Evolutionary conservation across 805 yeast species (phyloP).

Genomic region (Candida verbasci): DNA sequence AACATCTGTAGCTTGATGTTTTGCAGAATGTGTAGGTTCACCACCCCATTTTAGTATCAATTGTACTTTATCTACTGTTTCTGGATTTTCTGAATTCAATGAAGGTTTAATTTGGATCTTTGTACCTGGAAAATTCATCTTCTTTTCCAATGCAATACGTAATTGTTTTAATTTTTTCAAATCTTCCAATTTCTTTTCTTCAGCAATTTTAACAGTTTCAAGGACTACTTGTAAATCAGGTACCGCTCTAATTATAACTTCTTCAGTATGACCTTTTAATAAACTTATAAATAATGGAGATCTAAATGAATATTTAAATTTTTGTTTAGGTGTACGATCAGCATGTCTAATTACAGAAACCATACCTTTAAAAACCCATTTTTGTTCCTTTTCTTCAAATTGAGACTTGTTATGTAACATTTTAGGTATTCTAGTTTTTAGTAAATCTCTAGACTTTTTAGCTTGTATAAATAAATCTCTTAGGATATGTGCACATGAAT

Average conservation of each 20-base stretch:
- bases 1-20: conserved; percentile 88
- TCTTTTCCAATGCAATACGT: conserved; percentile 80
- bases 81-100: conserved; percentile 50
- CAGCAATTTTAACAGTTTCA: conserved; percentile 78
- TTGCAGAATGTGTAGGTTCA: conserved; percentile 97
- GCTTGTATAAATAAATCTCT: conserved; percentile 66
- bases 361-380: conserved; percentile 94
- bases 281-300: conserved; percentile 81
- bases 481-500: conserved; percentile 71
- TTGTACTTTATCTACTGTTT: conserved; percentile 89
- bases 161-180: conserved; percentile 69
- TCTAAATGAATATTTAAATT: conserved; percentile 90
- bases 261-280: conserved; percentile 91
- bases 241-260: conserved; percentile 88
- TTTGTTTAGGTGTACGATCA: conserved; percentile 97
- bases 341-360: conserved; percentile 94
- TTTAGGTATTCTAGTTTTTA: conserved; percentile 36
- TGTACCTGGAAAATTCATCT: conserved; percentile 89
- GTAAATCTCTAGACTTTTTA: conserved; percentile 35
- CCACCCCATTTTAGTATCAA: conserved; percentile 99
- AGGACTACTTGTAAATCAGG: conserved; percentile 82
- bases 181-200: conserved; percentile 77
- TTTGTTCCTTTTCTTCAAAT: conserved; percentile 66
- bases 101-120: conserved; percentile 94
- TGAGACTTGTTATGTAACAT: conserved; percentile 29